These are phyloP conservation scores for Geum urbanum DNA, from an alignment of 306 rosid species.

Conservation along the genomic window DNA sequence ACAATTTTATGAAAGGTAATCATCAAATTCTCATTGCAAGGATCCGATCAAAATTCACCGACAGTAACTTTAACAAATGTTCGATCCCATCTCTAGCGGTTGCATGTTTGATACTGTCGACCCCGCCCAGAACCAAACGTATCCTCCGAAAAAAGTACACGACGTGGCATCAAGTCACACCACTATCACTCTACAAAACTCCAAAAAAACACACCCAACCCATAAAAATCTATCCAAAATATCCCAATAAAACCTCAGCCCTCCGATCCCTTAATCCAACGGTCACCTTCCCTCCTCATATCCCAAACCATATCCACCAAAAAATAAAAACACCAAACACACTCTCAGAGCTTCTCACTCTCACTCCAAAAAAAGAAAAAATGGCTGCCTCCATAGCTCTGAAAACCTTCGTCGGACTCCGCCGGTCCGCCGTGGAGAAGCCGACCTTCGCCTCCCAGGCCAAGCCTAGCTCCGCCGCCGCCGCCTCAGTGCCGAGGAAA, in stretches of 20 bases:
- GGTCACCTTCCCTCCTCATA: conserved; percentile 21
- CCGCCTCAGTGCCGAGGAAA: neutral
- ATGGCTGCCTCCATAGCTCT: conserved; percentile 74
- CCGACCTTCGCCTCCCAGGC: conserved; percentile 35
- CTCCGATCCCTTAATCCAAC: conserved; percentile 40
- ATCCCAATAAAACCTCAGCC: conserved; percentile 49
- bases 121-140: neutral
- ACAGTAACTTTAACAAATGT: too few species aligned
- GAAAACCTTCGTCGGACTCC: conserved; percentile 87
- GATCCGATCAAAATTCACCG: too few species aligned
- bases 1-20: too few species aligned
- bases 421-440: conserved; percentile 60
- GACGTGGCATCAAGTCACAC: conserved; percentile 48
- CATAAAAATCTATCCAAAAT: conserved; percentile 33
- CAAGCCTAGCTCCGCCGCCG: neutral
- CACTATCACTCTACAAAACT: neutral
- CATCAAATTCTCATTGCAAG: too few species aligned
- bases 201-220: conserved; percentile 22
- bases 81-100: neutral
- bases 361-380: conserved; percentile 9
- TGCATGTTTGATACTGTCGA: conserved; percentile 19
- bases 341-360: conserved; percentile 1
- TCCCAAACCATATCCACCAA: conserved; percentile 64
- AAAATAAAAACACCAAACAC: conserved; percentile 16
- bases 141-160: neutral